These are phyloP conservation scores for Ophiocordyceps robertsii DNA, from an alignment of 2,329 filamentous ascomycete species.

Conservation along the genomic window DNA sequence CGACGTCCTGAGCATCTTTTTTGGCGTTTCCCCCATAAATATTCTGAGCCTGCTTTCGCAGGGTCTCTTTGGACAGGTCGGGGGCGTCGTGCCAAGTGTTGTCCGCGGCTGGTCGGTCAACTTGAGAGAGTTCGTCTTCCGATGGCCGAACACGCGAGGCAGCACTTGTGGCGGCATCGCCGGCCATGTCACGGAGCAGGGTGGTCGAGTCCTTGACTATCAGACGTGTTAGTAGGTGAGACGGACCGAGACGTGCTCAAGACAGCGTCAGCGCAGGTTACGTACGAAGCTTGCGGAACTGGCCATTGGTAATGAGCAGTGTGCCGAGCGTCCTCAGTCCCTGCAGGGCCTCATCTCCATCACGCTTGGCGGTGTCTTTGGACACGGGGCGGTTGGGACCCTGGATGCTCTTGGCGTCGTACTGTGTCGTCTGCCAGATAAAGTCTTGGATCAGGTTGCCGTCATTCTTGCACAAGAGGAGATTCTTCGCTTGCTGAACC, in stretches of 20 bases:
- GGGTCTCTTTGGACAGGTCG: constrained; percentile 53
- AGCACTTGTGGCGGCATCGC: constrained; percentile 73
- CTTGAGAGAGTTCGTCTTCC: constrained; percentile 60
- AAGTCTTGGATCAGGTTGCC: constrained; percentile 93
- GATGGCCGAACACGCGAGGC: constrained; percentile 64
- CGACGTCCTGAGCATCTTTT: constrained; percentile 48
- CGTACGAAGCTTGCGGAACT: constrained; percentile 81
- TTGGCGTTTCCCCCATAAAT: constrained; percentile 40
- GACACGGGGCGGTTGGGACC: constrained; percentile 54
- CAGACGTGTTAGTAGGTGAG: constrained; percentile 6
- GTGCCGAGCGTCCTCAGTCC: constrained; percentile 81
- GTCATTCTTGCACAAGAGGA: constrained; percentile 87
- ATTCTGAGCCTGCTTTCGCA: constrained; percentile 56
- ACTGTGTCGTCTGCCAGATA: constrained; percentile 80
- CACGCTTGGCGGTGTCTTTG: constrained; percentile 67
- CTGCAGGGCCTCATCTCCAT: constrained; percentile 71
- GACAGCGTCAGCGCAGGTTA: constrained; percentile 13
- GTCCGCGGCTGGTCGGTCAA: constrained; percentile 76
- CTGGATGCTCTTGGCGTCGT: constrained; percentile 48
- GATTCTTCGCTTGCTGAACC: constrained; percentile 69
- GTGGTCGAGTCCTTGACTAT: constrained; percentile 64
- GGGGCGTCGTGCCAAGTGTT: constrained; percentile 90
- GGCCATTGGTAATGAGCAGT: constrained; percentile 85
- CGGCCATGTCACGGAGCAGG: constrained; percentile 78
- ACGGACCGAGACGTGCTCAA: not conserved